Percentiles rank a stretch among this genome's conserved stretches.
Conservation (phyloP, 805 yeast species). For the Candida chauliodis region DNA sequence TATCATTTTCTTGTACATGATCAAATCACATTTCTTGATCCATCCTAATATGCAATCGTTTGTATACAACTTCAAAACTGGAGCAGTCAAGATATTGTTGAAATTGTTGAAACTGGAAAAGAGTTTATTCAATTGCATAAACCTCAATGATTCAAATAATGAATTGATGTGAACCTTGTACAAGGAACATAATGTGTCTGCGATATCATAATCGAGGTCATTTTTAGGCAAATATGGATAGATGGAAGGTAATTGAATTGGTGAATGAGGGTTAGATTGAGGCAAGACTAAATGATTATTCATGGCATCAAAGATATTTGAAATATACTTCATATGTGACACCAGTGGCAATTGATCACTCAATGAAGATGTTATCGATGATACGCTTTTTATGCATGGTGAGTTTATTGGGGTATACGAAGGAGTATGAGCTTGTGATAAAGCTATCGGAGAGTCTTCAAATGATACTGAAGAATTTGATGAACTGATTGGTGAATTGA, state of each 20-base stretch:
- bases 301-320: conserved; percentile 23
- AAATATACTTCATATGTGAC: conserved; percentile 25
- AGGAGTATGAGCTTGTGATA: conserved; percentile 12
- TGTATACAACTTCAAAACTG: conserved; percentile 56
- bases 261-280: conserved; percentile 11
- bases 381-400: conserved; percentile 7
- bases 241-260: conserved; percentile 34
- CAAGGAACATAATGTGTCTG: conserved; percentile 57
- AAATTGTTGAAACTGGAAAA: conserved; percentile 52
- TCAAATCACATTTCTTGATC: conserved; percentile 64
- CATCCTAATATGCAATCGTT: conserved; percentile 51
- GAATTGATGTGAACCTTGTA: conserved; percentile 64
- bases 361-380: conserved; percentile 1
- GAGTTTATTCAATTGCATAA: conserved; percentile 61
- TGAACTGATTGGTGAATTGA: conserved; percentile 12
- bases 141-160: conserved; percentile 62
- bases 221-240: conserved; percentile 38
- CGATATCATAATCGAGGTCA: conserved; percentile 52
- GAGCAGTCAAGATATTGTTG: conserved; percentile 53
- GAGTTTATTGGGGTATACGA: conserved; percentile 13
- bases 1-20: conserved; percentile 53
- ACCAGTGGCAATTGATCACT: conserved; percentile 14
- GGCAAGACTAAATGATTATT: conserved; percentile 12
- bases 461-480: conserved; percentile 13
- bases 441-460: conserved; percentile 12